Evolutionary conservation across 176 grass and related monocot species (phyloP).

Genomic region (Zea luxurians): DNA sequence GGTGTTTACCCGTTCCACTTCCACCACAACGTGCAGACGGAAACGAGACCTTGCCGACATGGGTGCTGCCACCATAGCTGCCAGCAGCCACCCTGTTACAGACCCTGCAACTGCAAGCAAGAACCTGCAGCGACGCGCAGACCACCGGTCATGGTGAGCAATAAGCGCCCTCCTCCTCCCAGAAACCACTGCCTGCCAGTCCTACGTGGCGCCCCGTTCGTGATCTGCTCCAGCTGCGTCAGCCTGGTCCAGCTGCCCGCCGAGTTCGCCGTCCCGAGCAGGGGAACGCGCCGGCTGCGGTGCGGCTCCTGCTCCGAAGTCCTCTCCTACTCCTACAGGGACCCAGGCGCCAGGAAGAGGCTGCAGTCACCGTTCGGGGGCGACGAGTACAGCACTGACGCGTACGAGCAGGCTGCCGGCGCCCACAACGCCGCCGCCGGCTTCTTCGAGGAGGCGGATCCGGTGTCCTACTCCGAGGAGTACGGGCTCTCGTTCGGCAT

Average conservation of each 20-base stretch:
- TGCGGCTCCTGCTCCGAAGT: slow-evolving; percentile 73
- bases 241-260: slow-evolving; percentile 66
- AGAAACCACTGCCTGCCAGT: slow-evolving; percentile 70
- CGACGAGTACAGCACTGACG: slow-evolving; percentile 40
- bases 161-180: slow-evolving; percentile 11
- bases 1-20: background rate
- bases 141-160: slow-evolving; percentile 36
- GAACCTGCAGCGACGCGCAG: background rate
- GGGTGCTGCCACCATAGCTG: slow-evolving; percentile 44
- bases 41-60: slow-evolving; percentile 31
- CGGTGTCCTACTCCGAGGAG: slow-evolving; percentile 65
- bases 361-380: slow-evolving; percentile 38
- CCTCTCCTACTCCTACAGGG: slow-evolving; percentile 71
- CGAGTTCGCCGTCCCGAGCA: slow-evolving; percentile 54
- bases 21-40: slow-evolving; percentile 19
- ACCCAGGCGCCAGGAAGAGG: slow-evolving; percentile 31
- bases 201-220: slow-evolving; percentile 75
- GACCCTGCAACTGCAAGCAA: slow-evolving; percentile 36
- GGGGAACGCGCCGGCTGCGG: slow-evolving; percentile 51
- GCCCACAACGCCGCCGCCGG: background rate
- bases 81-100: slow-evolving; percentile 33
- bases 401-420: slow-evolving; percentile 30
- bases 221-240: slow-evolving; percentile 73
- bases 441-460: slow-evolving; percentile 27
- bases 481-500: slow-evolving; percentile 45